Evolutionary conservation across 306 rosid species (phyloP), one percentile per base, ranked within the genome.

Genomic region (Sindora glabra): DNA sequence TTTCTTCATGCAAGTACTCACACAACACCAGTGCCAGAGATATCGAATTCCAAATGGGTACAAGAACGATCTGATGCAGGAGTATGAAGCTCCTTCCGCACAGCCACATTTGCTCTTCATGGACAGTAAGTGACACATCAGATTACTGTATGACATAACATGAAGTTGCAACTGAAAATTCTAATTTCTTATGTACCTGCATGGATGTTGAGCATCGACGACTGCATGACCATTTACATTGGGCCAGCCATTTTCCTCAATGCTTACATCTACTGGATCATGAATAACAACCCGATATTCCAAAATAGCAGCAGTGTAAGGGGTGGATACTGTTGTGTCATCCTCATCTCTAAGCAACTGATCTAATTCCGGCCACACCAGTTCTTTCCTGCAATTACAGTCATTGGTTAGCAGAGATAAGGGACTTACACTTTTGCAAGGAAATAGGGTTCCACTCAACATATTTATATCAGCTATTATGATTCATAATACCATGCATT

Each of bases 131-230:
- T 36, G 26, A 65, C 63, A 41, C 2, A 18, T 84, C 67, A 82
- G 79, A 53, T 65, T 40, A 63, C 23, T 40, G 56, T 53, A 42
- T 4, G 26, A 15, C 17, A 56, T 15, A 45, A 38, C 30, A 24
- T 38, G 19, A 73, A 62, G 30, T 27, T 37, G 50, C 54, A 57
- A 44, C 47, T 42, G 42, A 55, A 37, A 30, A 54, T 22, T 39
- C 25, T 33, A 8, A 37, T 36, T 44, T 38, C 26, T 22, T 18
- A 53, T 10, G 50, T 71, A 92, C 99, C 99, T 82, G 89, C 83
- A 73, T 59, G 97, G 99, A 83, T 94, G 99, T 45, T 94, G 99
- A 67, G 95, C 99, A 73, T 94, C 99, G 48, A 74, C 65, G 48
- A 84, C 69, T 29, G 95, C 77, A 59, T 81, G 90, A 47, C 95